Evolutionary conservation across 73 alveolate species (phyloP).

Genomic region (Tetrahymena borealis): DNA sequence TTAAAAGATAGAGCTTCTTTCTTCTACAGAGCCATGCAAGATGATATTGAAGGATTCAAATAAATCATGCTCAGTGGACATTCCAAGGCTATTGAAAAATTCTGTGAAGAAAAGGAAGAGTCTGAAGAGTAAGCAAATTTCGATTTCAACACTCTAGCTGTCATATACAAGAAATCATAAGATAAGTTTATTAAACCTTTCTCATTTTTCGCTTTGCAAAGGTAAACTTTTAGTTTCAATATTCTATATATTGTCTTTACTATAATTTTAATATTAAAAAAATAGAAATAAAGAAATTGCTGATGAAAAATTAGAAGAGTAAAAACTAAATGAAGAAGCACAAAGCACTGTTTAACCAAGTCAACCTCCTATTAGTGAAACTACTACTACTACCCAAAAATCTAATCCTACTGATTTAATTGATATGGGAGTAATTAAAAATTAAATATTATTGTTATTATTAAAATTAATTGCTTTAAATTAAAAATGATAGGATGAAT

Average conservation of each 20-base stretch:
- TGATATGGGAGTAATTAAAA: background rate
- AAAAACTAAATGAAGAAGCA: conserved; percentile 1
- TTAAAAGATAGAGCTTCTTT: conserved; percentile 38
- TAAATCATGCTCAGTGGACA: background rate
- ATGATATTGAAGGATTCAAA: conserved; percentile 6
- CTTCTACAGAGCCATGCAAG: conserved; percentile 33
- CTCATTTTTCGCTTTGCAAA: conserved; percentile 2
- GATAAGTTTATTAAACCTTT: conserved; percentile 17
- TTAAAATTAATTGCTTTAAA: background rate
- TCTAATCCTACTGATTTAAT: background rate
- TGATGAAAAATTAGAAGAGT: conserved; percentile 26
- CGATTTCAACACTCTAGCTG: conserved; percentile 35
- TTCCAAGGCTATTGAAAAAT: conserved; percentile 18
- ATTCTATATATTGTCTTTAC: background rate
- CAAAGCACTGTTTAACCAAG: background rate
- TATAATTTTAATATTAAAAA: background rate
- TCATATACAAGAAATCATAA: conserved; percentile 7
- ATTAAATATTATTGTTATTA: background rate
- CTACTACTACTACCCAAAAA: background rate
- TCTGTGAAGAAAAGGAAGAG: conserved; percentile 23
- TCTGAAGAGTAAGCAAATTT: conserved; percentile 13
- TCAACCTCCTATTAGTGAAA: background rate
- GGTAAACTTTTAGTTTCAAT: background rate
- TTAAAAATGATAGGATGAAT: background rate
- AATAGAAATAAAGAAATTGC: background rate